Conservation (phyloP, 768 basidiomycete species). For the Multifurca ochricompacta region DNA sequence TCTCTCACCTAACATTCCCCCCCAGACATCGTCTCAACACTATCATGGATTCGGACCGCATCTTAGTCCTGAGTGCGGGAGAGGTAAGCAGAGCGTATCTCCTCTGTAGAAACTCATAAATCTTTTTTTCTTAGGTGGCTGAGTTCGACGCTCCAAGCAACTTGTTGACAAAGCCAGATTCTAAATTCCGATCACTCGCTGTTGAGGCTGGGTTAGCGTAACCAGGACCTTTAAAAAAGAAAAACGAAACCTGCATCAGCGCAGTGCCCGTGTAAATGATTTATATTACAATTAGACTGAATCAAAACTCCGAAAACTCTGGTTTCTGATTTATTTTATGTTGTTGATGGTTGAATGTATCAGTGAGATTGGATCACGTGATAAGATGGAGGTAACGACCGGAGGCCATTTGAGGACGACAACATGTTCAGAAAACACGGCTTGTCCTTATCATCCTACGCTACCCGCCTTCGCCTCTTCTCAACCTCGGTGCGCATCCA, state of each 20-base stretch:
- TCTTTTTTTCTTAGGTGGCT: slow-evolving; percentile 38
- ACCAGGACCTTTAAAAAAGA: not conserved
- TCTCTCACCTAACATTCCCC: not conserved
- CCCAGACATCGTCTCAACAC: slow-evolving; percentile 73
- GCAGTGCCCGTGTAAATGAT: too few relatives aligned
- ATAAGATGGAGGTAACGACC: not conserved
- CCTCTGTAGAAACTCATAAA: not conserved
- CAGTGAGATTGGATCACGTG: too few relatives aligned
- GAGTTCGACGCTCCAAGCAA: slow-evolving; percentile 70
- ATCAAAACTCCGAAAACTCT: too few relatives aligned
- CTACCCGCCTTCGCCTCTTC: slow-evolving; percentile 16
- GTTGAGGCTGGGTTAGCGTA: slow-evolving; percentile 50
- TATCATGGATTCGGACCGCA: slow-evolving; percentile 71
- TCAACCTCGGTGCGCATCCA: slow-evolving; percentile 27
- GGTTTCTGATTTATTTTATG: too few relatives aligned
- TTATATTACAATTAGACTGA: too few relatives aligned
- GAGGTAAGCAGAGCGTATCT: slow-evolving; percentile 33
- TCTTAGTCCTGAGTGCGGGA: slow-evolving; percentile 80
- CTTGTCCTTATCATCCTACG: not conserved
- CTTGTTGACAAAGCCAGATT: slow-evolving; percentile 50
- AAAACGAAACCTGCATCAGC: not conserved
- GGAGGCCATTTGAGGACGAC: not conserved
- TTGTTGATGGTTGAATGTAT: too few relatives aligned
- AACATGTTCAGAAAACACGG: slow-evolving; percentile 3
- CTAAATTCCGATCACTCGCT: slow-evolving; percentile 56